Base-by-base conservation (phyloP, 2,329 filamentous ascomycete genomes). In the Graphium sp. region DNA sequence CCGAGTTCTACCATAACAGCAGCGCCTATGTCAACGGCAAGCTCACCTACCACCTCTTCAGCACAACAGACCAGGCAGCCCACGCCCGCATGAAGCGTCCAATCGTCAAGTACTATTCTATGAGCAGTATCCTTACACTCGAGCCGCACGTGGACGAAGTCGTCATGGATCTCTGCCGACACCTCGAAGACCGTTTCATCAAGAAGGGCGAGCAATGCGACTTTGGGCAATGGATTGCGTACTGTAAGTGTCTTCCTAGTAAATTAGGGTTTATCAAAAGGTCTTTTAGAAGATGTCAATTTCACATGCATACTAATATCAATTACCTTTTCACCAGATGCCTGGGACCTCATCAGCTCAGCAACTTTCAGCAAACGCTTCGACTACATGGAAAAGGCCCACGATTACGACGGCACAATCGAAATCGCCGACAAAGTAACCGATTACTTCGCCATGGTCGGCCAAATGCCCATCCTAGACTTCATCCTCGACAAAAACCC, bases 341-440 rank as follows among this genome's bases (percentile, higher is more conserved):
- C 52, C 11, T 58, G 52, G 44, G 56, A 61, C 33, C 47, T 57
- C 7, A 45, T 58, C 33, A 50, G 53, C 21, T 42, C 48, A 21
- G 39, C 53, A 6, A 50, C 49, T 18, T 60, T 56, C 31, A 49
- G 49, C 26, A 41, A 48, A 9, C 48, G 45, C 19, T 49, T 58
- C 33, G 56, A 56, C 7, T 60, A 56, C 39, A 39, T 60, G 21
- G 40, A 53, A 12, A 37, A 45, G 5, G 44, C 35, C n/a, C 24
- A 16, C 24, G 37, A 39, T 24, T 33, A 32, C 22, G 37, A 39
- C 28, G 26, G 28, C 7, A 34, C 30, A 16, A 26, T 39, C 9
- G 23, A 14, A 2, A 33, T 34, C 7, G 34, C 34, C 2, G 36
- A 41, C 15, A 31, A 32, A 27, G 33, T 47, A 6, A 30, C 36